Evolutionary conservation across 768 basidiomycete genomes (phyloP).

Genomic region (Tylopilus plumbeoviolaceoides): DNA sequence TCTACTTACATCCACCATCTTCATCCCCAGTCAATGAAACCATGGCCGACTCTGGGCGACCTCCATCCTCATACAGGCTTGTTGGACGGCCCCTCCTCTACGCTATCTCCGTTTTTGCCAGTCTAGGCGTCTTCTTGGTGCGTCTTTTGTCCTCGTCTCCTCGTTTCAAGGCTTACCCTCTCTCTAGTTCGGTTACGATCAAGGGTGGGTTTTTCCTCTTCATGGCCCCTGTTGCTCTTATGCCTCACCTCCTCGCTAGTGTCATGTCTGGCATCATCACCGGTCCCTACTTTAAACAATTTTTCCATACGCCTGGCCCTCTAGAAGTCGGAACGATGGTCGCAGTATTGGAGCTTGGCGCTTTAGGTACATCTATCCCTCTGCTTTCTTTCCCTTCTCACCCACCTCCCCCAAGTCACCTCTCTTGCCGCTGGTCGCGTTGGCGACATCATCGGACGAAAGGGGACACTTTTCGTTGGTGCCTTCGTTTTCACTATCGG

Average conservation of each 20-base stretch:
- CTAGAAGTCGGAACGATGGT: constrained; percentile 90
- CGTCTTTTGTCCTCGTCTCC: constrained; percentile 26
- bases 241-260: constrained; percentile 34
- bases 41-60: constrained; percentile 42
- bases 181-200: constrained; percentile 77
- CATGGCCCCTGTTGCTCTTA: background rate
- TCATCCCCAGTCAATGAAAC: constrained; percentile 39
- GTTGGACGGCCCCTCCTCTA: constrained; percentile 79
- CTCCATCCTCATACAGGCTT: constrained; percentile 44
- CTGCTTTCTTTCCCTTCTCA: background rate
- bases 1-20: constrained; percentile 15
- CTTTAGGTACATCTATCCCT: constrained; percentile 59
- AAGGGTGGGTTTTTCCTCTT: constrained; percentile 50
- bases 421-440: constrained; percentile 86
- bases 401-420: constrained; percentile 52
- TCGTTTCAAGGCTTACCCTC: background rate
- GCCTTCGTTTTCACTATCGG: constrained; percentile 83
- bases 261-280: constrained; percentile 94
- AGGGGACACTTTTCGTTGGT: constrained; percentile 78
- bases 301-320: constrained; percentile 73
- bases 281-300: constrained; percentile 75
- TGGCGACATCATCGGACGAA: constrained; percentile 82
- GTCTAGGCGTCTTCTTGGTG: constrained; percentile 82
- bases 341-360: constrained; percentile 90
- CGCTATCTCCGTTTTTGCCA: constrained; percentile 75